Conservation (phyloP, 164 flowering plant species). For the Tinospora cordifolia region DNA sequence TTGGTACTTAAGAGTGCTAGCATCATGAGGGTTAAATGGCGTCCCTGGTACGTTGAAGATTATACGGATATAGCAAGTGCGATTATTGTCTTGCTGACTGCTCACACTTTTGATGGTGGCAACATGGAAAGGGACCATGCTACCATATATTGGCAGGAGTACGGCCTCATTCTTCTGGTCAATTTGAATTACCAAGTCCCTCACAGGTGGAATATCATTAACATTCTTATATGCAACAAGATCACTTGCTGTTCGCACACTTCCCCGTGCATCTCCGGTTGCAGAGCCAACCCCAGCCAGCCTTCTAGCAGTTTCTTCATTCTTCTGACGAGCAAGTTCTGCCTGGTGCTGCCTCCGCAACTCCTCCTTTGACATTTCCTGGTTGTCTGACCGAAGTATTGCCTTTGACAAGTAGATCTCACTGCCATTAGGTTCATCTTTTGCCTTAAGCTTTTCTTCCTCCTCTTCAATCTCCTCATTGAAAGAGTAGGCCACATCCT, state of each 20-base stretch:
- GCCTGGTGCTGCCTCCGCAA: slow-evolving; percentile 75
- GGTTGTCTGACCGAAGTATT: slow-evolving; percentile 59
- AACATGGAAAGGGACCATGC: slow-evolving; percentile 78
- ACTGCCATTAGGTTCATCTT: slow-evolving; percentile 22
- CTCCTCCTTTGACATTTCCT: slow-evolving; percentile 71
- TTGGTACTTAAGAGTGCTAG: slow-evolving; percentile 45
- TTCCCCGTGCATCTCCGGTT: slow-evolving; percentile 23
- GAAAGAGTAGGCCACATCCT: slow-evolving; percentile 72
- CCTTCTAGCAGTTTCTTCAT: slow-evolving; percentile 76
- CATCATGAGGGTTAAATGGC: slow-evolving; percentile 56
- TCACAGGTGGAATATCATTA: slow-evolving; percentile 52
- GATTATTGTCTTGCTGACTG: slow-evolving; percentile 60
- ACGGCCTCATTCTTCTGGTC: slow-evolving; percentile 79
- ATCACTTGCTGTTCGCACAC: slow-evolving; percentile 32
- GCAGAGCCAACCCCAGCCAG: slow-evolving; percentile 58
- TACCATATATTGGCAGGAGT: slow-evolving; percentile 66
- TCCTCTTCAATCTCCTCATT: slow-evolving; percentile 64
- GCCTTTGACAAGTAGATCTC: slow-evolving; percentile 39
- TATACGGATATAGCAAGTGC: slow-evolving; percentile 62
- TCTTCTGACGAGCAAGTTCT: slow-evolving; percentile 75
- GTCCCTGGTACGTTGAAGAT: slow-evolving; percentile 79
- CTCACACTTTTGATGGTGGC: slow-evolving; percentile 60
- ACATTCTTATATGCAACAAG: slow-evolving; percentile 60
- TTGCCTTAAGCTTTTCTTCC: slow-evolving; percentile 36
- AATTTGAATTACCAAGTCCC: slow-evolving; percentile 60